Conservation (phyloP, 371 early-diverging fungal species). For the Rhizomucor miehei region DNA sequence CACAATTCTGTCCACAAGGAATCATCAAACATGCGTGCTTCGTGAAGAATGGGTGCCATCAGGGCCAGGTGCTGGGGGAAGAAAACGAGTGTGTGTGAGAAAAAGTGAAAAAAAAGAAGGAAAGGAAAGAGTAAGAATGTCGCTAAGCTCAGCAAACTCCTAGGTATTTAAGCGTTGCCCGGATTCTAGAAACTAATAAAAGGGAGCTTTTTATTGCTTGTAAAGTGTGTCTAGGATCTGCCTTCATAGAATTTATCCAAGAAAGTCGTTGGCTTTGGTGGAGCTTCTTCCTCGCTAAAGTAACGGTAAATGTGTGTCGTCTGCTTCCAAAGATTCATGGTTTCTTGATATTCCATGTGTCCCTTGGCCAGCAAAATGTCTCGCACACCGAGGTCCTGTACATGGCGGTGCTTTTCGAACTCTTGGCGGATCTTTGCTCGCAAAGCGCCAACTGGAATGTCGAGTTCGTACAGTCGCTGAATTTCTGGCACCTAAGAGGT, state of each 20-base stretch:
- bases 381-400: slow-evolving; percentile 75
- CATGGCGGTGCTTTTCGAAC: slow-evolving; percentile 86
- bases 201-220: neutral
- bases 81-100: neutral
- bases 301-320: slow-evolving; percentile 87
- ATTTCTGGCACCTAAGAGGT: slow-evolving; percentile 72
- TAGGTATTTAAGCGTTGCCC: neutral
- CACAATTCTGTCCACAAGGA: neutral
- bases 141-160: neutral
- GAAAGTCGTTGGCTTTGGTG: slow-evolving; percentile 74
- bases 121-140: neutral
- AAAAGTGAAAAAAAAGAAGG: neutral
- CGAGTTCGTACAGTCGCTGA: slow-evolving; percentile 76
- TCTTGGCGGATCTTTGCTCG: slow-evolving; percentile 89
- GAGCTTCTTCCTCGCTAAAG: slow-evolving; percentile 78
- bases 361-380: slow-evolving; percentile 90
- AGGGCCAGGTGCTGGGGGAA: neutral
- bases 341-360: slow-evolving; percentile 88
- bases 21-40: neutral
- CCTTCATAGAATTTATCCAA: slow-evolving; percentile 86
- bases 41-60: slow-evolving; percentile 7
- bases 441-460: slow-evolving; percentile 68
- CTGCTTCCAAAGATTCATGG: slow-evolving; percentile 95
- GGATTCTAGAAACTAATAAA: neutral
- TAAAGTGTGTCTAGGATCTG: slow-evolving; percentile 34